A percentile compares a stretch with the other conserved stretches of the same genome.
These are phyloP conservation scores for Mangifera indica DNA, from an alignment of 345 rosid genomes.

Conservation along the genomic window DNA sequence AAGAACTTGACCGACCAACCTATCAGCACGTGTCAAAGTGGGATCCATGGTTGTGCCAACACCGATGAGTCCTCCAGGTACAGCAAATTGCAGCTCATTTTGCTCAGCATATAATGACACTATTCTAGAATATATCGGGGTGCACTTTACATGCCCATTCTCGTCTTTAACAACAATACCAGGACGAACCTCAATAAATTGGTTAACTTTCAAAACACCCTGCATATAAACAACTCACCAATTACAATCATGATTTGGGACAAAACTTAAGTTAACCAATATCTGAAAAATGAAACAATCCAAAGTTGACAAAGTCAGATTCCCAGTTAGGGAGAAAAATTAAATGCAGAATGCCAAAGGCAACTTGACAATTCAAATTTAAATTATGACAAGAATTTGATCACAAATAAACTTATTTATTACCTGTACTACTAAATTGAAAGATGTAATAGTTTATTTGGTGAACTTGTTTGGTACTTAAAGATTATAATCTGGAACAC, in stretches of 20 bases:
- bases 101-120: slow-evolving; percentile 84
- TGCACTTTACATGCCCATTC: slow-evolving; percentile 73
- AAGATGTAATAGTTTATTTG: too few relatives aligned
- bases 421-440: too few relatives aligned
- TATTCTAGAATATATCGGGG: slow-evolving; percentile 88
- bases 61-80: slow-evolving; percentile 95
- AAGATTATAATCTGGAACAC: too few relatives aligned
- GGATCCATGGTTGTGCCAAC: slow-evolving; percentile 99
- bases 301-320: too few relatives aligned
- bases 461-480: too few relatives aligned
- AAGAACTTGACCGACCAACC: slow-evolving; percentile 95
- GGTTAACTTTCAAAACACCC: slow-evolving; percentile 96
- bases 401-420: too few relatives aligned
- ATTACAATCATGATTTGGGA: background rate
- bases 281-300: too few relatives aligned
- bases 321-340: too few relatives aligned
- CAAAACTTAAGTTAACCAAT: background rate
- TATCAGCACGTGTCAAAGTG: slow-evolving; percentile 89
- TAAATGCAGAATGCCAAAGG: too few relatives aligned
- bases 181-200: slow-evolving; percentile 82
- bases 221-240: slow-evolving; percentile 22
- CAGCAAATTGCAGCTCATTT: slow-evolving; percentile 94
- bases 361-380: too few relatives aligned
- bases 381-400: too few relatives aligned
- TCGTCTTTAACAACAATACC: slow-evolving; percentile 86